These are phyloP conservation scores for Thelephora ganbajun DNA, from an alignment of 768 basidiomycete genomes.

Conservation along the genomic window DNA sequence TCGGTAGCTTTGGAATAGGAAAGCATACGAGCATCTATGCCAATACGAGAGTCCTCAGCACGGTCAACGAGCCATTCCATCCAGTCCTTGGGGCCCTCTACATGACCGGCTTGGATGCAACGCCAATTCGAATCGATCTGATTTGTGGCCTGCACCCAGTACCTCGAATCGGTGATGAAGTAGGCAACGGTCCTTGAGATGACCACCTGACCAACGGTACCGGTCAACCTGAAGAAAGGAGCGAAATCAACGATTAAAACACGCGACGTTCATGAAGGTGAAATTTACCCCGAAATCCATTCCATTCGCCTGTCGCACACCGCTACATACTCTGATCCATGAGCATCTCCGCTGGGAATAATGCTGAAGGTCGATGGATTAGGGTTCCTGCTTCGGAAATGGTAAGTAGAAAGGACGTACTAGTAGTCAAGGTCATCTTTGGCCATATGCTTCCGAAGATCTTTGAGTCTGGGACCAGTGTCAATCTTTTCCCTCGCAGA, in stretches of 20 bases:
- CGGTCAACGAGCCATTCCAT: too few species aligned
- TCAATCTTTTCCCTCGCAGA: constrained; percentile 38
- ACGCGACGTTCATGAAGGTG: neutral
- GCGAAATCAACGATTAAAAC: too few species aligned
- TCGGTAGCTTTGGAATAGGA: too few species aligned
- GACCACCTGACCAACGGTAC: constrained; percentile 59
- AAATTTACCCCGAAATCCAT: too few species aligned
- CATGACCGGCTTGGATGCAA: constrained; percentile 41
- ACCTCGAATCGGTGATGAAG: too few species aligned
- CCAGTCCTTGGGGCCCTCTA: too few species aligned
- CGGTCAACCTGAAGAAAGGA: constrained; percentile 40
- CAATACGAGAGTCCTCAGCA: too few species aligned
- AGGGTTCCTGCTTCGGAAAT: neutral
- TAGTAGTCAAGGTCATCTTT: constrained; percentile 64
- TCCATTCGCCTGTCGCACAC: constrained; percentile 62
- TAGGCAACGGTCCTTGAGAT: constrained; percentile 41
- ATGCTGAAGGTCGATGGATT: constrained; percentile 27
- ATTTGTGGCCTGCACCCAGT: constrained; percentile 65
- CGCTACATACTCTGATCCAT: constrained; percentile 73
- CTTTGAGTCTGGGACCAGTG: constrained; percentile 43
- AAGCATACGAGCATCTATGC: too few species aligned
- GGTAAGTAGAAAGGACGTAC: constrained; percentile 29
- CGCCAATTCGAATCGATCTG: constrained; percentile 67
- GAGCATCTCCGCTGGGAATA: too few species aligned
- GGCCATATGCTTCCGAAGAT: constrained; percentile 48